phyloP scores from a whole-genome alignment of 2,329 filamentous ascomycete species.

The Magnaporthales sp. region DNA sequence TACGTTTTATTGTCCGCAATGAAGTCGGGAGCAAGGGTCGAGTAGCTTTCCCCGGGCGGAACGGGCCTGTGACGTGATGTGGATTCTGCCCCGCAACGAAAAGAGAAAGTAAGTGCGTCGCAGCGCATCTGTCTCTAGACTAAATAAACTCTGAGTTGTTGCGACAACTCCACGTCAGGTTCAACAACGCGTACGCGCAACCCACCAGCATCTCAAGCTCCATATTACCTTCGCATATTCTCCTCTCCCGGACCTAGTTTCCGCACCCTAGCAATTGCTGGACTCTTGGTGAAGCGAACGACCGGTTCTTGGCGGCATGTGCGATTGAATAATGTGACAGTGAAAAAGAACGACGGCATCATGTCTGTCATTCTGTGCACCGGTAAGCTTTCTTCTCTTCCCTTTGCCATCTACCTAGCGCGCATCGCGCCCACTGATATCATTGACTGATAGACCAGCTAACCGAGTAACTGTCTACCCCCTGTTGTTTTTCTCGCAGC shows the following conservation, averaged over 20 bases:
- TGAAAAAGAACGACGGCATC: slow-evolving; percentile 6
- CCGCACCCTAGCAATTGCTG: background rate
- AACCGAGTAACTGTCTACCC: background rate
- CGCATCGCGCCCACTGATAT: background rate
- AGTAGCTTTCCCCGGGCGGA: background rate
- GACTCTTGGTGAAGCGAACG: background rate
- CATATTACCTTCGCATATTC: background rate
- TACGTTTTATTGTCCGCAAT: background rate
- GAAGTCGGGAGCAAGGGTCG: background rate
- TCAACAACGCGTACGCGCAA: background rate
- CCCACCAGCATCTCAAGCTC: background rate
- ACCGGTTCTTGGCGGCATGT: slow-evolving; percentile 2
- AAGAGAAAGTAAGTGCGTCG: background rate
- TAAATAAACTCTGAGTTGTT: background rate
- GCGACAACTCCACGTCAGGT: background rate
- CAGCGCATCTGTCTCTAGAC: background rate
- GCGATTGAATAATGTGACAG: slow-evolving; percentile 6
- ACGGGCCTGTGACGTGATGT: background rate
- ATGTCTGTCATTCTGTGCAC: slow-evolving; percentile 59
- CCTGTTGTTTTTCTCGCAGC: slow-evolving; percentile 25
- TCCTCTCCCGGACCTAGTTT: background rate
- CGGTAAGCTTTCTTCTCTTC: slow-evolving; percentile 30
- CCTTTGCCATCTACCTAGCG: background rate
- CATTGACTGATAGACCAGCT: background rate
- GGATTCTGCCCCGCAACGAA: background rate